Base-by-base conservation (phyloP, 192 early-diverging fungal genomes). In the Gaertneriomyces semiglobifer region DNA sequence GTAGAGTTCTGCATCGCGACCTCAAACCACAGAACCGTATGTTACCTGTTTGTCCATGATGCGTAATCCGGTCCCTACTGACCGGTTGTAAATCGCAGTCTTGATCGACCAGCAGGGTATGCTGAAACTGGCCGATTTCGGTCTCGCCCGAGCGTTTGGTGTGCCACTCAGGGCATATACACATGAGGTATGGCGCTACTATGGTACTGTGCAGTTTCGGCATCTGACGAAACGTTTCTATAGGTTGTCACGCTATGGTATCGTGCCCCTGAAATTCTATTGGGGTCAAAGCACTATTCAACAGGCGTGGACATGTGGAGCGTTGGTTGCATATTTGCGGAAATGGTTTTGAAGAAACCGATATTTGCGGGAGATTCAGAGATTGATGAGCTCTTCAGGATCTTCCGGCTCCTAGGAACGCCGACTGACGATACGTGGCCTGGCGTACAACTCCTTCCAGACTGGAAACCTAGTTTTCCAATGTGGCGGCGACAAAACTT, bases 291-390 rank as follows among this genome's bases (percentile, higher is more conserved):
- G 45, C 86, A 90, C 64, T 99, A 99, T 77, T 92, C 91, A 10
- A 93, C 90, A 8, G 89, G 87, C 7, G 89, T 99, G 40, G 97
- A 99, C 75, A 96, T 99, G 82, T 99, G 97, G 97, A 90, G 88
- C 56, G 87, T 95, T 51, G 97, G 93, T 1, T 98, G 95, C 73
- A 96, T 99, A 65, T 91, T 99, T 84, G 93, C 93, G 40, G 97
- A 99, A 78, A 91, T 99, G 92, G 79, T 84, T 40, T 73, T 77
- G 43, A 79, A 88, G 44, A 74, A 73, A 14, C 91, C 97, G 2
- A 72, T 98, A 46, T 98, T 98, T 61, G 92, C 95, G 41, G 93
- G 89, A 16, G 88, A 90, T 66, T 93, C 91, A 43, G 93, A 96
- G 62, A 93, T 94, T 65, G 93, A 94, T 78, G 87, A 96, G 70